Conservation (phyloP, 768 basidiomycete species). For the Pleurotus citrinopileatus region DNA sequence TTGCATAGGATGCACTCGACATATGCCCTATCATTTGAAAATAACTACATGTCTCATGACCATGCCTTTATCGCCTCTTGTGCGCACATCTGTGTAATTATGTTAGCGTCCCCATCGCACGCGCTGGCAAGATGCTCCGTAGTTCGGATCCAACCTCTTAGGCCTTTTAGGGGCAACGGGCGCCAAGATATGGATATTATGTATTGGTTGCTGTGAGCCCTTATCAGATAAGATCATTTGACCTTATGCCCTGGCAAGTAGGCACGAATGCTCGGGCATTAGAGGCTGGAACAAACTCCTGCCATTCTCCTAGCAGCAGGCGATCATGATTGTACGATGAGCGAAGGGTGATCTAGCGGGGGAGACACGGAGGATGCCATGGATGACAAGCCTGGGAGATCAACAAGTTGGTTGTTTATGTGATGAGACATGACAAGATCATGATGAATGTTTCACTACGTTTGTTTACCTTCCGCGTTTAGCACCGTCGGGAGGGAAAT, state of each 20-base stretch:
- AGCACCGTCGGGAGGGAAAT: neutral
- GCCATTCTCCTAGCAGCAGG: too few species aligned
- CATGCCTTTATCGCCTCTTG: neutral
- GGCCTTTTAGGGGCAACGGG: neutral
- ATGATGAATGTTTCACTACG: neutral
- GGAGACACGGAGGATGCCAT: neutral
- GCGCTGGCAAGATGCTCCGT: too few species aligned
- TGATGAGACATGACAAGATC: neutral
- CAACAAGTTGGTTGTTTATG: slow-evolving; percentile 3
- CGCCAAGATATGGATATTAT: neutral
- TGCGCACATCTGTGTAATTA: too few species aligned
- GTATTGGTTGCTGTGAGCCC: neutral
- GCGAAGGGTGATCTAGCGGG: neutral
- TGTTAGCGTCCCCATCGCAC: too few species aligned
- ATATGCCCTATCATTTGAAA: neutral
- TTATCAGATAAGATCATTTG: slow-evolving; percentile 6
- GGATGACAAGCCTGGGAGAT: neutral
- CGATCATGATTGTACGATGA: neutral
- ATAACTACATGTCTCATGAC: slow-evolving; percentile 4
- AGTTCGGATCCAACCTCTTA: too few species aligned
- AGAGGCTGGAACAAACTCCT: too few species aligned
- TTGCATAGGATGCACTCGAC: slow-evolving; percentile 6
- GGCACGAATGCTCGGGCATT: too few species aligned
- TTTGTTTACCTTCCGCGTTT: neutral
- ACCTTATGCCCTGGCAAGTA: neutral